Evolutionary conservation across 2,329 filamentous ascomycete genomes (phyloP).

Genomic region (Alternaria sp.): DNA sequence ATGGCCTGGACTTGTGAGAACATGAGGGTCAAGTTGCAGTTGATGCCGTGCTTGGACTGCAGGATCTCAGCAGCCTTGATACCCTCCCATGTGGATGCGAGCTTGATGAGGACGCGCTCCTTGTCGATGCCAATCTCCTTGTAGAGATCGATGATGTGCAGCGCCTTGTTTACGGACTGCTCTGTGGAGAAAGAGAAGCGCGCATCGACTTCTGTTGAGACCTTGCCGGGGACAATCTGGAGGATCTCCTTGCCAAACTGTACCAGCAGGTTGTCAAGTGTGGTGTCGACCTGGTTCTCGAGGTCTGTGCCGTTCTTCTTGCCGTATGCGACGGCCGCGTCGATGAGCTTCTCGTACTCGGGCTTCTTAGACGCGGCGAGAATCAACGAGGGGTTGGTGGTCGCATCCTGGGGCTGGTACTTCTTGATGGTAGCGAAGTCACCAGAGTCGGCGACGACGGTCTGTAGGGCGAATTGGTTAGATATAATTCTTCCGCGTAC

Average conservation of each 20-base stretch:
- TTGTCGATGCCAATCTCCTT: constrained; percentile 89
- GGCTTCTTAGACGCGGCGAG: constrained; percentile 97
- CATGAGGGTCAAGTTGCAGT: constrained; percentile 99
- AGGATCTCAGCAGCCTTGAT: constrained; percentile 99
- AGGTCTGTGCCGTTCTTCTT: constrained; percentile 75
- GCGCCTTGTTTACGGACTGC: constrained; percentile 91
- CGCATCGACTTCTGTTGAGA: constrained; percentile 98
- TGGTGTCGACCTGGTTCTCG: constrained; percentile 85
- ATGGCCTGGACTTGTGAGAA: constrained; percentile 97
- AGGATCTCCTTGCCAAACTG: constrained; percentile 99
- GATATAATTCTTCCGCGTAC: constrained; percentile 11
- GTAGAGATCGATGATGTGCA: constrained; percentile 98
- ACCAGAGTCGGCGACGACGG: constrained; percentile 97
- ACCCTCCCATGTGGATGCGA: constrained; percentile 98
- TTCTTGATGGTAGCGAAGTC: constrained; percentile 87
- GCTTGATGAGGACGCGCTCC: constrained; percentile 97
- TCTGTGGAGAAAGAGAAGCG: constrained; percentile 94
- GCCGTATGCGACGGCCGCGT: constrained; percentile 83
- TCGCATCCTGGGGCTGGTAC: constrained; percentile 99
- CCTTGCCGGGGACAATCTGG: constrained; percentile 95
- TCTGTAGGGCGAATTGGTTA: constrained; percentile 60
- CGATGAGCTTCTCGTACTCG: constrained; percentile 93
- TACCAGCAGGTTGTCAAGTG: constrained; percentile 92
- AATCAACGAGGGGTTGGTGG: constrained; percentile 99
- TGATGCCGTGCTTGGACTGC: constrained; percentile 93